Evolutionary conservation across 1,284 basidiomycete species (phyloP), one percentile per base, ranked within the genome.

Genomic region (Sporisorium exsertum): DNA sequence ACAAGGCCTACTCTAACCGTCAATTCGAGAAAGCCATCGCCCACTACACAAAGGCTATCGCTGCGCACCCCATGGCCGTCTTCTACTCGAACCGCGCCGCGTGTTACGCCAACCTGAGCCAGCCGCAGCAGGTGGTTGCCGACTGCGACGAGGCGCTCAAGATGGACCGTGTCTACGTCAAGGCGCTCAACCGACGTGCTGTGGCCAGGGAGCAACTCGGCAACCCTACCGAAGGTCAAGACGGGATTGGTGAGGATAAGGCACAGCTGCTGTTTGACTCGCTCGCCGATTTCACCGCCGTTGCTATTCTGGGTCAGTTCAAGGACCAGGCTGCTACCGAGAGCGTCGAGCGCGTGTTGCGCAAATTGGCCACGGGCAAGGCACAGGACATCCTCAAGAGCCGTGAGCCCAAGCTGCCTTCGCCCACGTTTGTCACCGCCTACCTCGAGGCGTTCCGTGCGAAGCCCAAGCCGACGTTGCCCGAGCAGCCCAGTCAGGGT

Each of bases 81-180:
- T 99, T 93, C 88, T 98, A 92, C 89, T 94, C 93, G 86, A 99
- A 99, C 87, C 92, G 97, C 65, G 96, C 96, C 49, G 97, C 97
- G 68, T 97, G 95, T 86, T 97, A 95, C 87, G 91, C 95, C 86
- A 95, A 97, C 88, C 91, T 95, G 88, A 88, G 89, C 27, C 89
- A 94, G 82, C 89, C 92, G 84, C 92, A 95, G 33, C 89, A 90
- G 43, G 95, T 95, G 73, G 90, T 99, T n/a, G 88, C 89, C 57
- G 96, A 99, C 87, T 98, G 96, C 86, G 91, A 95, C 81, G 89
- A 90, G 57, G 96, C 97, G 0, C 90, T 99, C 56, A 90, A 90
- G 66, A 89, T 97, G 58, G 95, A 99, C 87, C 87, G 88, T 24
- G 90, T 88, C 72, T 99, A 99, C 86, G 90, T 97, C 86, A 99